phyloP scores from a whole-genome alignment of 2,329 filamentous ascomycete species.

The Botrytis fabae region DNA sequence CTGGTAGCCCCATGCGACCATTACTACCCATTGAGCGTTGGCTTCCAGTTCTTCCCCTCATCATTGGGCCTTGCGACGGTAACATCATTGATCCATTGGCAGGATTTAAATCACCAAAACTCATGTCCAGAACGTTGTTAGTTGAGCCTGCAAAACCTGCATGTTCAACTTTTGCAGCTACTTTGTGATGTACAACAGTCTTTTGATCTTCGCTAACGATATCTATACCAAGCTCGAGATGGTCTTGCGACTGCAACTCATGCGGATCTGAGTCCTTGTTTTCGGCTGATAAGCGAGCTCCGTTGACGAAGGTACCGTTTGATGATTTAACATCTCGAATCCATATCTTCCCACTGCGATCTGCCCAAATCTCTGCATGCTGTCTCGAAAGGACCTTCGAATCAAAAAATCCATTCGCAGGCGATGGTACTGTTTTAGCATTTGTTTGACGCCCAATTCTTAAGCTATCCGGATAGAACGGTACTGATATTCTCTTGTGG shows the following conservation, averaged over 20 bases:
- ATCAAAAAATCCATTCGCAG: constrained; percentile 93
- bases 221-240: constrained; percentile 93
- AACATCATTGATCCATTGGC: constrained; percentile 70
- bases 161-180: constrained; percentile 94
- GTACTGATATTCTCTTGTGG: constrained; percentile 91
- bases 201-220: constrained; percentile 99
- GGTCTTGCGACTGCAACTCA: constrained; percentile 86
- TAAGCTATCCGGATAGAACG: constrained; percentile 89
- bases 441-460: constrained; percentile 97
- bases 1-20: constrained; percentile 55
- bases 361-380: constrained; percentile 94
- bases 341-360: constrained; percentile 82
- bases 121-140: constrained; percentile 81
- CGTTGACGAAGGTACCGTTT: constrained; percentile 98
- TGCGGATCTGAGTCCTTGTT: constrained; percentile 96
- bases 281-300: constrained; percentile 82
- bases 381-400: constrained; percentile 96
- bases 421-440: constrained; percentile 88
- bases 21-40: constrained; percentile 63
- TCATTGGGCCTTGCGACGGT: constrained; percentile 65
- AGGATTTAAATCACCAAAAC: constrained; percentile 87
- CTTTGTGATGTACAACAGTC: constrained; percentile 97
- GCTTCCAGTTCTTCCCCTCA: constrained; percentile 69
- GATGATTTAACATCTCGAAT: constrained; percentile 98
- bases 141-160: constrained; percentile 77